Evolutionary conservation across 2,329 filamentous ascomycete genomes (phyloP).

Genomic region (Pyricularia sp.): DNA sequence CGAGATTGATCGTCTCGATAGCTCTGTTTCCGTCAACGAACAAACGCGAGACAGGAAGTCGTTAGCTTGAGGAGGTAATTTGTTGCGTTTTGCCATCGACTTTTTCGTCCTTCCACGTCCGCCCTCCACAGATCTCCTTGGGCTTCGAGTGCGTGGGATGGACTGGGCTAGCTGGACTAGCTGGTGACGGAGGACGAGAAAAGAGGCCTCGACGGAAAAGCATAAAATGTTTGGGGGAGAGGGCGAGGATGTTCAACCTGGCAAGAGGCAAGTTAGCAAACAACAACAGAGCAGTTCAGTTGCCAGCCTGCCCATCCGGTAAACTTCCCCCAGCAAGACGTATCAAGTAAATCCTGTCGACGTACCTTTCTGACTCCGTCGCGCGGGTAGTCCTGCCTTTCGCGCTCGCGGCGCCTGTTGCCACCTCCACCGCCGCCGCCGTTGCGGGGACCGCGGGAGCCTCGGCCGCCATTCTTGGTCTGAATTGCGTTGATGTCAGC

Average conservation of each 20-base stretch:
- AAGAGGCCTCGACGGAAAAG: neutral
- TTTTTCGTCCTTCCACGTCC: neutral
- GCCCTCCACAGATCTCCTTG: neutral
- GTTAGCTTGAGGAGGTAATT: conserved; percentile 20
- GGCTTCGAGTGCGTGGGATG: neutral
- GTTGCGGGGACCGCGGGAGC: conserved; percentile 22
- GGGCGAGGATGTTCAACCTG: conserved; percentile 8
- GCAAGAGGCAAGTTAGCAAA: neutral
- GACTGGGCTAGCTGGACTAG: neutral
- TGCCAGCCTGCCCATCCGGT: neutral
- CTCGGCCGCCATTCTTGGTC: conserved; percentile 11
- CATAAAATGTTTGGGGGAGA: neutral
- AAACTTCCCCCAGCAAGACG: neutral
- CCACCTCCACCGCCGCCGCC: conserved; percentile 13
- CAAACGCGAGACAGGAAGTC: neutral
- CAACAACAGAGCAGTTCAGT: neutral
- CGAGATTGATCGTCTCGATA: conserved; percentile 47
- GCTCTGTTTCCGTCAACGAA: conserved; percentile 29
- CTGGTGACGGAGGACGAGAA: neutral
- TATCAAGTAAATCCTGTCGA: neutral
- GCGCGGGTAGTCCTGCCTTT: conserved; percentile 45
- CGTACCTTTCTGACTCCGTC: conserved; percentile 84
- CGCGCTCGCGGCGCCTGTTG: conserved; percentile 20
- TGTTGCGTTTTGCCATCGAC: neutral
- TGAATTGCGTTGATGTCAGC: neutral